Base-by-base conservation (phyloP, 306 rosid species). In the Corylus heterophylla region DNA sequence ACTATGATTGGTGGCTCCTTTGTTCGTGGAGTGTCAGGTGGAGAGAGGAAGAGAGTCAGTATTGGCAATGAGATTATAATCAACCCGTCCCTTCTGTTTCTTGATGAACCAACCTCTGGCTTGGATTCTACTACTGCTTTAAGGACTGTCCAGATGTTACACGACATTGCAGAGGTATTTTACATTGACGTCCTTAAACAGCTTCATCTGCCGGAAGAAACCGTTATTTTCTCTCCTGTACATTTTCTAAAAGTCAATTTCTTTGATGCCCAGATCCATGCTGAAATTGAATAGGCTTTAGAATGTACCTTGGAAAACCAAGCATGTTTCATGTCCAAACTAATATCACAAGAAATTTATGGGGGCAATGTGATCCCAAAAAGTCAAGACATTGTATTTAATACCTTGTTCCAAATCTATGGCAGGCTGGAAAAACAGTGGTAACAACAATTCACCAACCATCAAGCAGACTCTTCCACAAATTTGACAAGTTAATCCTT, bases 41-140 rank as follows among this genome's bases (percentile, higher is more conserved):
- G 99, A 64, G 99, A 96, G 85, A 91, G 99, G 86, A 93, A 92
- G 86, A 87, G 99, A 73, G 99, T 96, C 73, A 86, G 89, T 72
- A 96, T 96, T 31, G 99, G 98, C 13, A 96, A 83, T 77, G 99
- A 96, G 92, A 96, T 96, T 75, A 77, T 96, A 82, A 88, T 93
- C 82, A 96, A 96, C 83, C 99, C 99, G 70, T 96, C 98, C 44
- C 89, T 93, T 81, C 80, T 96, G 68, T 90, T 93, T 79, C 98
- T 96, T 44, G 99, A 96, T 74, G 98, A 96, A 80, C 99, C 99
- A 79, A 96, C 97, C 61, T 96, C 99, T n/a, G 99, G 99, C 85
- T 85, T 96, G 93, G 99, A 96, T 85, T 96, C 99, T 47, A 96
- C 99, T 20, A 96, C 98, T 13, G 99, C 99, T 18, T 81, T 93